A percentile compares a stretch with the other conserved stretches of the same genome.
Conservation (phyloP, 2,329 filamentous ascomycete species). For the Orbilia oligospora region DNA sequence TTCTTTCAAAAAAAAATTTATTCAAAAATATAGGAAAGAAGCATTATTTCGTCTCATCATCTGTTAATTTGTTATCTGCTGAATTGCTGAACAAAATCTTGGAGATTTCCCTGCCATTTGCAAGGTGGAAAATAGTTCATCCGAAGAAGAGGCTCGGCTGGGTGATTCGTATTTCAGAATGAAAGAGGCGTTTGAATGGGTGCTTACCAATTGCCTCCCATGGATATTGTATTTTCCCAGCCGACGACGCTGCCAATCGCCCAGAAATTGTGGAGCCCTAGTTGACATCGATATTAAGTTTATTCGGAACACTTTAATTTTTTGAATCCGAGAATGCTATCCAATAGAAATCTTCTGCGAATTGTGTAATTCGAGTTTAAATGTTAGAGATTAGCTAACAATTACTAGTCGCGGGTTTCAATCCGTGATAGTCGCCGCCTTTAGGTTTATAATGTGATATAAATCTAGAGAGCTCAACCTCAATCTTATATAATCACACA, state of each 20-base stretch:
- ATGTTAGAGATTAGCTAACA: conserved; percentile 10
- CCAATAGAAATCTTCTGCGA: not conserved
- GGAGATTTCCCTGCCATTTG: conserved; percentile 49
- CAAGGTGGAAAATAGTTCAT: conserved; percentile 62
- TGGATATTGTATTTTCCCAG: conserved; percentile 35
- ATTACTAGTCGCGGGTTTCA: not conserved
- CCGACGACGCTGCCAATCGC: conserved; percentile 25
- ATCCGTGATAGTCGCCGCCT: not conserved
- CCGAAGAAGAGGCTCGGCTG: conserved; percentile 43
- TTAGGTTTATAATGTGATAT: not conserved
- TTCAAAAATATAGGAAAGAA: conserved; percentile 12
- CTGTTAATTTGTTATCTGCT: not conserved
- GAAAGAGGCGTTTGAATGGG: conserved; percentile 19
- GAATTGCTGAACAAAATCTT: conserved; percentile 11
- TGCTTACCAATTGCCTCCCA: conserved; percentile 37
- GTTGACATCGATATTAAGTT: conserved; percentile 21
- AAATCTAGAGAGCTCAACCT: not conserved
- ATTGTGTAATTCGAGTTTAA: not conserved
- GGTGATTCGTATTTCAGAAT: conserved; percentile 9
- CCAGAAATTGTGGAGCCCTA: conserved; percentile 21
- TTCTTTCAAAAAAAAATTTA: not conserved
- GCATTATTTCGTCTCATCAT: not conserved
- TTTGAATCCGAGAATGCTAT: not conserved
- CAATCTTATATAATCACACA: not conserved
- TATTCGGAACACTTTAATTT: conserved; percentile 3